phyloP scores from a whole-genome alignment of 2,329 filamentous ascomycete genomes.

The Dissoconium aciculare region DNA sequence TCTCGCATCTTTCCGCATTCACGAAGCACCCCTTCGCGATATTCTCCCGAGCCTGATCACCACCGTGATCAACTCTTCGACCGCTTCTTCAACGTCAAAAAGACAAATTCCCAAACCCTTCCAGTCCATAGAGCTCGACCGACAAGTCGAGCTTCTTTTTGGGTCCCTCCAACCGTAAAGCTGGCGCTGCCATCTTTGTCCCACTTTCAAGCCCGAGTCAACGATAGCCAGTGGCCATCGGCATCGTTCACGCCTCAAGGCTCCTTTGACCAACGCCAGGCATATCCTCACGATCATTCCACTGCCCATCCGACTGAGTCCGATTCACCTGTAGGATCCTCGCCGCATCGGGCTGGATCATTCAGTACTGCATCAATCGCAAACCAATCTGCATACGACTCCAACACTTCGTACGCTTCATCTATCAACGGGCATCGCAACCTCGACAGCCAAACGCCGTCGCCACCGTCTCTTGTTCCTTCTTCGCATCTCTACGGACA shows the following conservation, averaged over 20 bases:
- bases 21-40: no score
- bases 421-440: slow-evolving; percentile 33
- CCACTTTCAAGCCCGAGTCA: slow-evolving; percentile 66
- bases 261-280: slow-evolving; percentile 60
- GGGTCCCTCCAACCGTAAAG: slow-evolving; percentile 49
- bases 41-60: no score
- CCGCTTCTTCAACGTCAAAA: no score
- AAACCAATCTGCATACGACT: slow-evolving; percentile 28
- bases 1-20: no score
- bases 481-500: slow-evolving; percentile 5
- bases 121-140: slow-evolving; percentile 10
- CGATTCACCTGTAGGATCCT: slow-evolving; percentile 56
- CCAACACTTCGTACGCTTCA: slow-evolving; percentile 42
- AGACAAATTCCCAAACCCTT: no score
- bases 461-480: slow-evolving; percentile 44
- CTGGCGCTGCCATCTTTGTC: slow-evolving; percentile 86
- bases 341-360: slow-evolving; percentile 62
- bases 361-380: slow-evolving; percentile 45
- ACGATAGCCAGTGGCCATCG: slow-evolving; percentile 56
- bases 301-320: slow-evolving; percentile 39
- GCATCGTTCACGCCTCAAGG: slow-evolving; percentile 47
- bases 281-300: slow-evolving; percentile 23
- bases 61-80: no score
- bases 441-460: slow-evolving; percentile 54
- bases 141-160: slow-evolving; percentile 8